These are phyloP conservation scores for Geosmithia flava DNA, from an alignment of 2,329 filamentous ascomycete genomes.

Conservation along the genomic window DNA sequence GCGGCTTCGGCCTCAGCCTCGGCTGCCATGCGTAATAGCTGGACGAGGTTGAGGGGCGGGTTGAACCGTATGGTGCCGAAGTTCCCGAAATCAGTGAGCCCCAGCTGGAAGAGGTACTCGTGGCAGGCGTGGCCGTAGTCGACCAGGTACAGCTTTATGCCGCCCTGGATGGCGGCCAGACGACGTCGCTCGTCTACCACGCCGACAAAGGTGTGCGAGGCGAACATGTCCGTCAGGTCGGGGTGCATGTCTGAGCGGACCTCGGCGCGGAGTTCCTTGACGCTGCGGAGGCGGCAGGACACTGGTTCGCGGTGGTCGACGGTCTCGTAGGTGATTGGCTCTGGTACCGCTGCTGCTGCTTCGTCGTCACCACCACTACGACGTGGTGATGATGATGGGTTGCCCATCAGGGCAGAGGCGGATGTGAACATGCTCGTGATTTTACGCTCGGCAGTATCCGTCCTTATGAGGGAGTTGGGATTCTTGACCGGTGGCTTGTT, in stretches of 20 bases:
- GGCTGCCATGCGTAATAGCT: constrained; percentile 62
- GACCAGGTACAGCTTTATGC: constrained; percentile 81
- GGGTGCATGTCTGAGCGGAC: constrained; percentile 77
- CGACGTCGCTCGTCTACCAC: constrained; percentile 79
- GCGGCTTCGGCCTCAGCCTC: constrained; percentile 40
- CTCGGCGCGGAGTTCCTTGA: constrained; percentile 71
- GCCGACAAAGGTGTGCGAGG: constrained; percentile 84
- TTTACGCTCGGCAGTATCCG: constrained; percentile 78
- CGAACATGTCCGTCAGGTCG: constrained; percentile 76
- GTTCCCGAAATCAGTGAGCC: constrained; percentile 90
- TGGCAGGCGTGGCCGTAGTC: constrained; percentile 82
- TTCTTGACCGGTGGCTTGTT: constrained; percentile 25
- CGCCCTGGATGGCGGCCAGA: constrained; percentile 84
- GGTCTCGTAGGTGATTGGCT: constrained; percentile 57
- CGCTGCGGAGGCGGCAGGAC: constrained; percentile 64
- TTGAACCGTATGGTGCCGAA: constrained; percentile 76
- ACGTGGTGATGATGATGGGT: neutral
- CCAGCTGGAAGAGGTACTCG: constrained; percentile 93
- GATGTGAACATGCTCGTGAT: constrained; percentile 85
- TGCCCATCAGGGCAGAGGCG: constrained; percentile 15
- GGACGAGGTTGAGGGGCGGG: constrained; percentile 58
- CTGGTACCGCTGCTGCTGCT: constrained; percentile 12
- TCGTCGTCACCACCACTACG: constrained; percentile 13
- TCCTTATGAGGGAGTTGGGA: constrained; percentile 74
- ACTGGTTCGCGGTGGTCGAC: constrained; percentile 53